A percentile compares a stretch with the other conserved stretches of the same genome.
phyloP scores from a whole-genome alignment of 2,329 filamentous ascomycete species.

The Aspergillus flavus region DNA sequence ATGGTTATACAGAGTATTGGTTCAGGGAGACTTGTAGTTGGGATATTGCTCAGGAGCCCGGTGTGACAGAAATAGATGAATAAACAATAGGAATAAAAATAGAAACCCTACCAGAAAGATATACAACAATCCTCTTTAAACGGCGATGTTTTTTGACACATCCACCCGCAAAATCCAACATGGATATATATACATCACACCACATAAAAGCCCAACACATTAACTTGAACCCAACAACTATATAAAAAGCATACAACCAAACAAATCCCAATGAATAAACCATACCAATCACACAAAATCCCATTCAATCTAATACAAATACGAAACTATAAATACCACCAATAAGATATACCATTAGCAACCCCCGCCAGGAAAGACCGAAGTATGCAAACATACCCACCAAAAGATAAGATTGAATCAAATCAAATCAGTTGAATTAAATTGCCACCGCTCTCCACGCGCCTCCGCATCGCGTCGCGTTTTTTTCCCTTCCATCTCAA shows the following conservation, averaged over 20 bases:
- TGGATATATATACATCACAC: neutral
- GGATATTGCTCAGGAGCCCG: neutral
- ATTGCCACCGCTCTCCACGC: neutral
- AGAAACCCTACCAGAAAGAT: too few species aligned
- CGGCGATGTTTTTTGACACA: neutral
- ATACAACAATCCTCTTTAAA: neutral
- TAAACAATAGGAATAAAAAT: too few species aligned
- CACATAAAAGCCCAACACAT: too few species aligned
- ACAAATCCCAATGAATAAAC: too few species aligned
- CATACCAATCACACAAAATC: too few species aligned
- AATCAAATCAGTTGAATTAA: neutral
- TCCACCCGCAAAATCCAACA: neutral
- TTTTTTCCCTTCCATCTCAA: neutral
- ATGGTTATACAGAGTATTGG: neutral
- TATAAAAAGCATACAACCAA: too few species aligned
- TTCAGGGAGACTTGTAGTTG: neutral
- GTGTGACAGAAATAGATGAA: too few species aligned
- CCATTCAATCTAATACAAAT: too few species aligned
- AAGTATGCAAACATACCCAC: neutral
- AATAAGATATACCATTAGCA: too few species aligned
- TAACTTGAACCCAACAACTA: too few species aligned
- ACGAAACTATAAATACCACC: too few species aligned
- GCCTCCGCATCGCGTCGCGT: slow-evolving; percentile 3
- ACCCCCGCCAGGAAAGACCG: too few species aligned
- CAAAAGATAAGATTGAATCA: neutral